Base-by-base conservation (phyloP, 306 rosid species). In the Fragaria nilgerrensis region DNA sequence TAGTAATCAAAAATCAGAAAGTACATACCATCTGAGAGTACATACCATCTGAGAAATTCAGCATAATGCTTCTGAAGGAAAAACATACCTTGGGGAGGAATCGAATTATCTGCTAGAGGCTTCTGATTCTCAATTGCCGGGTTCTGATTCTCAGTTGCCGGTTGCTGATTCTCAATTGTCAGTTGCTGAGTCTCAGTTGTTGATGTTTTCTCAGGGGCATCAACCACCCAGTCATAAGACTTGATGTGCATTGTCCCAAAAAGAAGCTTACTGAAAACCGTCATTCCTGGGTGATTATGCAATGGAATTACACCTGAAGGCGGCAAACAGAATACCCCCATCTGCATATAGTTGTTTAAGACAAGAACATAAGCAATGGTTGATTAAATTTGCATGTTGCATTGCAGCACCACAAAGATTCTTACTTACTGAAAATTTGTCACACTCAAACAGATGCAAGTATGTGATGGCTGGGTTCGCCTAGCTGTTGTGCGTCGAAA, bases 251-350 rank as follows among this genome's bases (percentile, higher is more conserved):
- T 91, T 1, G 93, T 88, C 77, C 99, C 98, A 58, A 95, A 92
- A 43, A 95, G 91, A 64, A 95, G 89, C 77, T 95, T 95, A 75
- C 97, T 90, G 68, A 95, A 92, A 82, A 95, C 99, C 20, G 99
- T 95, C 99, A 95, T 95, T 64, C 91, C 98, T 4, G 99, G 99
- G 77, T 95, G 99, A 74, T 95, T 95, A 75, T 95, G 99, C 61
- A 95, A 97, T 34, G 99, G 99, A 69, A 95, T 77, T 68, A 92
- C 91, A 43, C 97, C 97, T 11, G 91, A 89, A n/a, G 98, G 97
- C 27, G 99, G 99, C 85, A 95, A 80, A 85, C 97, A 95, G 79
- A 92, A 95, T 79, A 95, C 89, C 48, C 98, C 97, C 89, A 95
- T 92, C 99, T 95, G 87, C 80, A 75, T 25, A 43, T 19, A 50